Percentiles rank a stretch among this genome's conserved stretches.
Evolutionary conservation across 2,329 filamentous ascomycete species (phyloP).

Genomic region (Sporothrix pseudoabietina): DNA sequence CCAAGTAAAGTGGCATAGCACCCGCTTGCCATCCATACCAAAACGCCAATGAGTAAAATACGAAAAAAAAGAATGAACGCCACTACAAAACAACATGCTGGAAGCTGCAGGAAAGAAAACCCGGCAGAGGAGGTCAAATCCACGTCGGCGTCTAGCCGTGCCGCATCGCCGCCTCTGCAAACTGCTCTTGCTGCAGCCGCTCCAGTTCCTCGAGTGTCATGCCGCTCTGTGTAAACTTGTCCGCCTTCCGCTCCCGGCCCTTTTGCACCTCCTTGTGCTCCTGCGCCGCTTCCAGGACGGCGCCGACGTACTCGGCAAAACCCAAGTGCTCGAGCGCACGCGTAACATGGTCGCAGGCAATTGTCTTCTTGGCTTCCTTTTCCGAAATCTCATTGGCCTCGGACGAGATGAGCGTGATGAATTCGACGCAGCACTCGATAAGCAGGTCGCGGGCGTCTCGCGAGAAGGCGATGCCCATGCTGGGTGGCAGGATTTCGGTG

Average conservation of each 20-base stretch:
- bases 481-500: conserved; percentile 81
- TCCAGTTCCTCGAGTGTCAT: conserved; percentile 89
- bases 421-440: conserved; percentile 98
- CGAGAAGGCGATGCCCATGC: conserved; percentile 78
- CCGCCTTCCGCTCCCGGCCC: conserved; percentile 93
- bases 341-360: conserved; percentile 96
- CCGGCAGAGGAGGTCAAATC: neutral
- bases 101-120: neutral
- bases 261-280: conserved; percentile 93
- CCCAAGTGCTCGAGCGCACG: conserved; percentile 90
- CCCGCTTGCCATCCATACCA: conserved; percentile 5
- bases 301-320: conserved; percentile 87
- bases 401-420: conserved; percentile 97
- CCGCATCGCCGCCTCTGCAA: conserved; percentile 76
- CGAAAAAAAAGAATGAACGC: neutral
- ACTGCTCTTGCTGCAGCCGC: conserved; percentile 86
- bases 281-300: conserved; percentile 81
- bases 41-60: neutral
- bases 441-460: conserved; percentile 94
- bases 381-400: conserved; percentile 99
- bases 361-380: conserved; percentile 98
- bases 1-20: neutral
- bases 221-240: conserved; percentile 94
- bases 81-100: neutral
- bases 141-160: conserved; percentile 53